These are phyloP conservation scores for Mortierella sp. DNA, from an alignment of 371 early-diverging fungal species.

Conservation along the genomic window DNA sequence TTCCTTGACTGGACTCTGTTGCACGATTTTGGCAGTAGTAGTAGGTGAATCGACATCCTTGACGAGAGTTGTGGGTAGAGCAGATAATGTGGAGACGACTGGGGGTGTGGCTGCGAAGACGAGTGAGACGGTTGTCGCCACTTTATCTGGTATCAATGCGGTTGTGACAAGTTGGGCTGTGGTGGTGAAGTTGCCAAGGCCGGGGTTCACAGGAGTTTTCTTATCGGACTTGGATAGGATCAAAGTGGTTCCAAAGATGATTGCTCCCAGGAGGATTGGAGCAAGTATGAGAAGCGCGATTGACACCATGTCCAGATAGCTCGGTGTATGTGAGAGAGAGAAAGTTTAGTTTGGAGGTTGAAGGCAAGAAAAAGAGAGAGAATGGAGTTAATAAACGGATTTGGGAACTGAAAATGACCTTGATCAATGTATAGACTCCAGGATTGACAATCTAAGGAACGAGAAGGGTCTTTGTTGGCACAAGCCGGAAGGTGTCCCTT, in stretches of 20 bases:
- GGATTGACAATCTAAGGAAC: not conserved
- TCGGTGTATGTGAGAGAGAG: not conserved
- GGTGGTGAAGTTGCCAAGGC: not conserved
- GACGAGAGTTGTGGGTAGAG: not conserved
- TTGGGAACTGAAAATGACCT: not conserved
- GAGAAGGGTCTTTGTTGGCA: not conserved
- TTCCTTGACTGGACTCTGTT: not conserved
- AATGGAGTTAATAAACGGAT: not conserved
- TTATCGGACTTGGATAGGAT: not conserved
- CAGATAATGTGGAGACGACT: not conserved
- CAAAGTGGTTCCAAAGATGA: conserved; percentile 18
- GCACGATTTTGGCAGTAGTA: not conserved
- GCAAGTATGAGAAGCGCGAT: conserved; percentile 11
- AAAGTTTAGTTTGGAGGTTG: not conserved
- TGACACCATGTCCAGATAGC: not conserved
- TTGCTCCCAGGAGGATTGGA: conserved; percentile 13
- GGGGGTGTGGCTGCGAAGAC: not conserved
- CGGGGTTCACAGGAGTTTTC: not conserved
- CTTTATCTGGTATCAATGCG: not conserved
- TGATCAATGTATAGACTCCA: not conserved
- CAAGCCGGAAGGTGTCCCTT: not conserved
- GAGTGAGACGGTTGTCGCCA: not conserved
- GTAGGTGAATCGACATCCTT: not conserved
- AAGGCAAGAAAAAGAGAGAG: not conserved
- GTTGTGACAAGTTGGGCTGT: not conserved